Base-by-base conservation (phyloP, 2,329 filamentous ascomycete genomes). In the Alternaria panax region DNA sequence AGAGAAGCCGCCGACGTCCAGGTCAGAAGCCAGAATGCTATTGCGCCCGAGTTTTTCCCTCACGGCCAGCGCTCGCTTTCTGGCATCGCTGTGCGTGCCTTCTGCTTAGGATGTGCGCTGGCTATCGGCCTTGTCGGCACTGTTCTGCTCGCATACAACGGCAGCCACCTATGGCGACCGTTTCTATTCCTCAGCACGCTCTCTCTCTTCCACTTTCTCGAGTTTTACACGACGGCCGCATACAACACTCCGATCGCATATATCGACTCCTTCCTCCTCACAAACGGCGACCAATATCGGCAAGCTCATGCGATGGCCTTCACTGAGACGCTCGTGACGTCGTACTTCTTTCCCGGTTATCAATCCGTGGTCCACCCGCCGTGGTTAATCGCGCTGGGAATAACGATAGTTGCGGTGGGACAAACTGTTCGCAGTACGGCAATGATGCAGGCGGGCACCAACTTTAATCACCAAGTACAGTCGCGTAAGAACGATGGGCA, bases 151-250 rank as follows among this genome's bases (percentile, higher is more conserved):
- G 58, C 65, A 56, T 73, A 74, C 60, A 59, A 72, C 36, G 66
- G 69, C 12, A 80, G 73, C 40, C 77, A 80, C 5, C 74, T 86
- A 54, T 90, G 87, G 87, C 82, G 87, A 22, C 75, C 86, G 1
- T 82, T 84, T 8, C 83, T 86, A 75, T 94, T 94, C 80, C 72
- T 90, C 47, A 81, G 81, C 51, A 82, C 88, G 14, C 88, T 98
- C 47, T 86, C 89, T 25, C 70, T 90, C 28, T 98, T 98, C 81
- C 95, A 99, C 83, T 98, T 97, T 80, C 88, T 98, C 78, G 95
- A 99, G 80, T 99, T 93, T 83, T 96, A 89, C 84, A 92, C 89
- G 30, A 97, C 94, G 0, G 93, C 94, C 8, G 83, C 85, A 55
- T 92, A 91, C 80, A 98, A 98, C 79, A 92, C 92, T 0, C 84